Base-by-base conservation (phyloP, 768 basidiomycete species). In the Lentinus brumalis region DNA sequence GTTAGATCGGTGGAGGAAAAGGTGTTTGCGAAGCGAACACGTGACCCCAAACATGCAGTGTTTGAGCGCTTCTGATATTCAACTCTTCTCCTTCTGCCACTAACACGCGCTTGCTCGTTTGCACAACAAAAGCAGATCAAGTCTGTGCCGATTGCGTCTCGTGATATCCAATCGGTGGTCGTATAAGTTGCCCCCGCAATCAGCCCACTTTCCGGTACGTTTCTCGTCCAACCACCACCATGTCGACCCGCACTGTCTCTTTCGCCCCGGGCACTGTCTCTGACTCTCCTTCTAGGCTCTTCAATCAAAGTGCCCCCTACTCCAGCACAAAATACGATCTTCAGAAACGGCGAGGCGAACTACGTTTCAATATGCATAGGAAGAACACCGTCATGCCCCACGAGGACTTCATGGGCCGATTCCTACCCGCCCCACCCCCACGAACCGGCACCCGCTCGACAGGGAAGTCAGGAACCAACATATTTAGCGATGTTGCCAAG, bases 311-410 rank as follows among this genome's bases (percentile, higher is more conserved):
- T 4, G 21, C 44, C 44, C 14, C 16, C 2, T 16, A 45, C n/a
- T n/a, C 44, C 7, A 45, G 16, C 21, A n/a, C 44, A 2, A 15
- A 45, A 9, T 45, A n/a, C 44, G 35, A 47, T 35, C 16, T 49
- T 6, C 11, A 11, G 6, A 26, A 41, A 15, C 41, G 50, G 15
- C 56, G 56, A 4, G 47, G 56, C 47, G 56, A 57, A 14, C 38
- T 57, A 11, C 56, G 56, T 11, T 32, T 50, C 56, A 57, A 49
- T 26, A 57, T 57, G 56, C 47, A 42, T 21, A 11, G 14, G 18
- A 57, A 57, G 26, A 29, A 10, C 47, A 29, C 50, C 47, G 18
- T 57, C 47, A 16, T 57, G 35, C 8, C 35, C 4, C 14, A 35
- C 56, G 21, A 21, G 4, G 4, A 5, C 5, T 57, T 50, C 26